phyloP scores from a whole-genome alignment of 805 yeast genomes.

The Nakazawaea molendinolei region DNA sequence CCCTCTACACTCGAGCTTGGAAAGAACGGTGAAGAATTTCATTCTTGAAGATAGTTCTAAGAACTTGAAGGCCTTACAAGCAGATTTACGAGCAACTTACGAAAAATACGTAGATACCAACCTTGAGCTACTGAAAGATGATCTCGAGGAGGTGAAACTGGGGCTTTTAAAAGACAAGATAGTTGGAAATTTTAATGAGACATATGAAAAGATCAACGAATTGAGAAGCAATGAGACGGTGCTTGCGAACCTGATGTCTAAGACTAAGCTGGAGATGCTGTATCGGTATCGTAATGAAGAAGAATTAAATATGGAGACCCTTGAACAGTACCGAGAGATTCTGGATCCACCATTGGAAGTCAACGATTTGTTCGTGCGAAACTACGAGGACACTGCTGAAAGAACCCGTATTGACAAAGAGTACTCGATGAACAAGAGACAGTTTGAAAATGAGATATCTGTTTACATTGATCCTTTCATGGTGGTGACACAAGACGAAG shows the following conservation, averaged over 20 bases:
- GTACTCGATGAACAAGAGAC: background rate
- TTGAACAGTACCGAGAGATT: background rate
- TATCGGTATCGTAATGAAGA: conserved; percentile 1
- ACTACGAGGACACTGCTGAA: background rate
- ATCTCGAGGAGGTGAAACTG: background rate
- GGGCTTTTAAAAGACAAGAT: background rate
- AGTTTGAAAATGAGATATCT: background rate
- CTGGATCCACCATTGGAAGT: conserved; percentile 4
- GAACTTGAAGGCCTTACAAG: background rate
- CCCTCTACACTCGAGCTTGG: conserved; percentile 5
- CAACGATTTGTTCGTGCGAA: background rate
- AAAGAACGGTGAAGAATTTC: background rate
- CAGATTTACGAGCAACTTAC: background rate
- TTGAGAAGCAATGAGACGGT: background rate
- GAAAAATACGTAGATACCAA: conserved; percentile 6
- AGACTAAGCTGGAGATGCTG: conserved; percentile 7
- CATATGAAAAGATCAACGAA: background rate
- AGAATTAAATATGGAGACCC: background rate
- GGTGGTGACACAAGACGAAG: conserved; percentile 22
- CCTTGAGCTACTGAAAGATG: conserved; percentile 1
- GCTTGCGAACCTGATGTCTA: background rate
- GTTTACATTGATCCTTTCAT: conserved; percentile 8
- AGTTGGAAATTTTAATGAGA: no score
- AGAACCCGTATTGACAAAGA: background rate
- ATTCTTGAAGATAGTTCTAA: background rate